These are phyloP conservation scores for Botrytis paeoniae DNA, from an alignment of 2,329 filamentous ascomycete genomes.

Conservation along the genomic window DNA sequence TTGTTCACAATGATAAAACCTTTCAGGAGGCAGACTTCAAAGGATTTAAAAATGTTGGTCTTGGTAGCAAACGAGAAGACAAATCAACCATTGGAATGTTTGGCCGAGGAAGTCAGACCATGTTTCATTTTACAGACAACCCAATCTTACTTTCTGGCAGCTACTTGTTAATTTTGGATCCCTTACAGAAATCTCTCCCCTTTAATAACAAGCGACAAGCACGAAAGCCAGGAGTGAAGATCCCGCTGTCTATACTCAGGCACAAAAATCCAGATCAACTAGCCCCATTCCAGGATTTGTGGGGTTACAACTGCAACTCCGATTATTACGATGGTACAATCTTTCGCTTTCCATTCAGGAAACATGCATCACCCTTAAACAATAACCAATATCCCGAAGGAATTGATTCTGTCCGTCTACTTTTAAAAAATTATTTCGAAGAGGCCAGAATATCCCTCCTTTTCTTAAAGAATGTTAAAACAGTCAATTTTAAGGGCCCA, in stretches of 20 bases:
- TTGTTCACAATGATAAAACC: constrained; percentile 38
- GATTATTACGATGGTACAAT: constrained; percentile 33
- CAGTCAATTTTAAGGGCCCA: too few species aligned
- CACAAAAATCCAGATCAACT: constrained; percentile 27
- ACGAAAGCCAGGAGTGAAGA: constrained; percentile 30
- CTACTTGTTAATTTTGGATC: constrained; percentile 39
- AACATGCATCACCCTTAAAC: too few species aligned
- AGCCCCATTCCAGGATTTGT: constrained; percentile 30
- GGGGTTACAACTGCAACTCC: constrained; percentile 26
- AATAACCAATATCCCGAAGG: too few species aligned
- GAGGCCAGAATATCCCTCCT: constrained; percentile 32
- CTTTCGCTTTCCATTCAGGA: constrained; percentile 33
- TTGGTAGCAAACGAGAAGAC: constrained; percentile 37
- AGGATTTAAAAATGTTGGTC: constrained; percentile 38
- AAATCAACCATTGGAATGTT: constrained; percentile 38
- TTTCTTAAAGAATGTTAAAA: too few species aligned
- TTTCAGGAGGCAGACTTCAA: constrained; percentile 37
- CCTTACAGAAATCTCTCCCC: constrained; percentile 32
- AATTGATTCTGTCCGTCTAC: constrained; percentile 11
- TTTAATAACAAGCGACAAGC: constrained; percentile 23
- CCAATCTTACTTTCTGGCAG: constrained; percentile 39
- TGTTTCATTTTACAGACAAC: constrained; percentile 41
- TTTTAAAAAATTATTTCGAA: constrained; percentile 28
- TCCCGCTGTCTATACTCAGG: constrained; percentile 28
- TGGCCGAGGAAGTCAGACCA: constrained; percentile 39